Evolutionary conservation across 441 rosid genomes (phyloP).

Genomic region (Codiaeum variegatum): DNA sequence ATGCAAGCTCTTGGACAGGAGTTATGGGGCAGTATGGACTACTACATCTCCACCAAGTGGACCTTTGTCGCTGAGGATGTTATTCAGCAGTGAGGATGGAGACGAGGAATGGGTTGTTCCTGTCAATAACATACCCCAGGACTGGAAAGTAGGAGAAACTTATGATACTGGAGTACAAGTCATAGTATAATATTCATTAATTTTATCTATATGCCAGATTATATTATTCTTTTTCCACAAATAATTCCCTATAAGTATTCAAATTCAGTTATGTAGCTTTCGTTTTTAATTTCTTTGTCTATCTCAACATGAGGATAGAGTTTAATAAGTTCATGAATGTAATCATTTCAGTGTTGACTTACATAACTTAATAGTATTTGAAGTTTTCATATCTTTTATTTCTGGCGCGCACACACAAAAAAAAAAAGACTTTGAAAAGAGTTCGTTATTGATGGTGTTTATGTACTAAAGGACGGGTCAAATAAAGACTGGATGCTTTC

Average conservation of each 20-base stretch:
- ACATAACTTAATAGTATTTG: background rate
- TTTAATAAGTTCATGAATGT: constrained; percentile 20
- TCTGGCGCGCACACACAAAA: too few relatives aligned
- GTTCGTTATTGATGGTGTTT: background rate
- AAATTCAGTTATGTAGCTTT: background rate
- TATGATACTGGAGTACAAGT: constrained; percentile 63
- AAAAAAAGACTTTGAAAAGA: too few relatives aligned
- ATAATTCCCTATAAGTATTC: background rate
- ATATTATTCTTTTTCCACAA: background rate
- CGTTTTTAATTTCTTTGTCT: constrained; percentile 1
- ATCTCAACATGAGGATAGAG: constrained; percentile 2
- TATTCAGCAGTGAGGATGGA: constrained; percentile 51
- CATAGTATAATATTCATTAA: constrained; percentile 19
- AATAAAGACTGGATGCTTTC: background rate
- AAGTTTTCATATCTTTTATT: background rate
- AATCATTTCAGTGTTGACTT: constrained; percentile 19
- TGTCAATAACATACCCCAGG: constrained; percentile 45
- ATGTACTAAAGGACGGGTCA: background rate
- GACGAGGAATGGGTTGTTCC: constrained; percentile 62
- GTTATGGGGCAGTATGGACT: constrained; percentile 67
- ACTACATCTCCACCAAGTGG: constrained; percentile 53
- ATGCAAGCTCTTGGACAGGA: constrained; percentile 68
- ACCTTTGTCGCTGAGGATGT: constrained; percentile 54
- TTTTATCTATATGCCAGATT: background rate
- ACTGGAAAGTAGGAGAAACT: constrained; percentile 57